Evolutionary conservation across 2,329 filamentous ascomycete genomes (phyloP).

Genomic region (Teratosphaeria zuluensis): DNA sequence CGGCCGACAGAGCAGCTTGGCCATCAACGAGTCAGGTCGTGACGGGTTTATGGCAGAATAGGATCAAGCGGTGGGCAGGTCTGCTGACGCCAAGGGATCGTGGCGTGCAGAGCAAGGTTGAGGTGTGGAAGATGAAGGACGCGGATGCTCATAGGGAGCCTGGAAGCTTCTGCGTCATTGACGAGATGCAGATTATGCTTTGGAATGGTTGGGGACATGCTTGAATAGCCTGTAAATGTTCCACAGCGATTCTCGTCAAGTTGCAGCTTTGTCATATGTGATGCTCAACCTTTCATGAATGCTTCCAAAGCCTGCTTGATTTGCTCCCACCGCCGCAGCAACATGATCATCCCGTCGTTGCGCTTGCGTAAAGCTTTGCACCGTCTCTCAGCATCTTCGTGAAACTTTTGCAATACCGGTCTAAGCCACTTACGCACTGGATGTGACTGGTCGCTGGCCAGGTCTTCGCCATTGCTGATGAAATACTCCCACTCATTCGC

Average conservation of each 20-base stretch:
- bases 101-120: not conserved
- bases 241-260: not conserved
- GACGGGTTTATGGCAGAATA: conserved; percentile 16
- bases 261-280: not conserved
- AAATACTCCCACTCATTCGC: conserved; percentile 21
- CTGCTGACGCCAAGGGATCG: not conserved
- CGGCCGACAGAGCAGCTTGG: conserved; percentile 5
- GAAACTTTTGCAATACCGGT: conserved; percentile 1
- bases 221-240: conserved; percentile 6
- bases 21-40: conserved; percentile 5
- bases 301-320: conserved; percentile 17
- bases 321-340: conserved; percentile 29
- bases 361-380: conserved; percentile 4
- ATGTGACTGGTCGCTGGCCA: conserved; percentile 18
- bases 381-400: conserved; percentile 6
- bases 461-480: conserved; percentile 24
- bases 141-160: conserved; percentile 11
- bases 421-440: conserved; percentile 14
- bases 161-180: conserved; percentile 26
- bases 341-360: conserved; percentile 3
- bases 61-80: conserved; percentile 7
- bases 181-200: conserved; percentile 31
- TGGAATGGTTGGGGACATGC: conserved; percentile 29
- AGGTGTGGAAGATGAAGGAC: conserved; percentile 5
- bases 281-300: conserved; percentile 2